A percentile compares a stretch with the other conserved stretches of the same genome.
Evolutionary conservation across 2,329 filamentous ascomycete species (phyloP).

Genomic region (Trichocomaceae sp.): DNA sequence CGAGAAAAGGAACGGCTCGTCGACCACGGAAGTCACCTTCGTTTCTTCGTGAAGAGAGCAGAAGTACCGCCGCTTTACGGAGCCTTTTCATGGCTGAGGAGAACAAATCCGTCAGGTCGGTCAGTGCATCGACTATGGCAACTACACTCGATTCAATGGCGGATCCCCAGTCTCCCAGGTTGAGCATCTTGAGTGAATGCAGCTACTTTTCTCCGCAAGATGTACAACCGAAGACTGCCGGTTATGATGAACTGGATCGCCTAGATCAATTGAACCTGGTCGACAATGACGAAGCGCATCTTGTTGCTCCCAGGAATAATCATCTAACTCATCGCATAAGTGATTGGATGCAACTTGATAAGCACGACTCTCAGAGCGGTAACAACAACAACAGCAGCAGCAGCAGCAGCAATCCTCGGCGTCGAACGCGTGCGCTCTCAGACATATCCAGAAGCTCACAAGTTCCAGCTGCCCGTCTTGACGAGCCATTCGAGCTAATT

Average conservation of each 20-base stretch:
- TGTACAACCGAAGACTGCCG: slow-evolving; percentile 17
- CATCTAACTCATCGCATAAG: slow-evolving; percentile 21
- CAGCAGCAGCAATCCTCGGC: slow-evolving; percentile 14
- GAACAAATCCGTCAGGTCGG: slow-evolving; percentile 21
- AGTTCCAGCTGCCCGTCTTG: slow-evolving; percentile 15
- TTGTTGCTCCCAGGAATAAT: background rate
- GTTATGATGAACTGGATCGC: slow-evolving; percentile 21
- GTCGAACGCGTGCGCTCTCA: slow-evolving; percentile 16
- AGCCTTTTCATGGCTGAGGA: slow-evolving; percentile 31
- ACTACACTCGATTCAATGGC: slow-evolving; percentile 31
- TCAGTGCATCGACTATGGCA: slow-evolving; percentile 28
- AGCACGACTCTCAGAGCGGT: slow-evolving; percentile 15
- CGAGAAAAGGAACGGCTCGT: slow-evolving; percentile 26
- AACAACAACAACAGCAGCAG: slow-evolving; percentile 15
- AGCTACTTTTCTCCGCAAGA: slow-evolving; percentile 35
- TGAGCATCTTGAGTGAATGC: slow-evolving; percentile 41
- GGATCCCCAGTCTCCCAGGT: slow-evolving; percentile 34
- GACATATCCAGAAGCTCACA: slow-evolving; percentile 20
- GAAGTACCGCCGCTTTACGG: slow-evolving; percentile 34
- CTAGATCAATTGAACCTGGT: slow-evolving; percentile 7
- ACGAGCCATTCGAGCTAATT: slow-evolving; percentile 19
- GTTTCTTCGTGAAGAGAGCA: slow-evolving; percentile 32
- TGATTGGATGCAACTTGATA: slow-evolving; percentile 25
- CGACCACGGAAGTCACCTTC: slow-evolving; percentile 32
- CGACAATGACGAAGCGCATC: background rate